Conservation (phyloP, 768 basidiomycete species). For the Termitomyces sp. region DNA sequence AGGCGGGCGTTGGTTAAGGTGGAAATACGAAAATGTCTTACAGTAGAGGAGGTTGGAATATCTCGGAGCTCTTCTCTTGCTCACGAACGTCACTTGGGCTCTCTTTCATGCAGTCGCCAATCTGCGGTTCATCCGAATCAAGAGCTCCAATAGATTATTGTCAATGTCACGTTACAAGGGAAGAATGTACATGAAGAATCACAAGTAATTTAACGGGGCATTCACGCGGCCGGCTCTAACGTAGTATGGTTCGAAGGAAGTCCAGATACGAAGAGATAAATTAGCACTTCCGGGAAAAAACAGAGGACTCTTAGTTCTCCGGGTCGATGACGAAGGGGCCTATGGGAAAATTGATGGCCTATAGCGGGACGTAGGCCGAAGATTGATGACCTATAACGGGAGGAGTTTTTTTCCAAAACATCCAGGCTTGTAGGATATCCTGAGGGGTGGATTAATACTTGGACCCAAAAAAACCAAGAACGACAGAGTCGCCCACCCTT, state of each 20-base stretch:
- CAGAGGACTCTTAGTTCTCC: neutral
- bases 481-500: neutral
- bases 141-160: neutral
- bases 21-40: neutral
- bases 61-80: neutral
- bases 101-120: neutral
- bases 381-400: neutral
- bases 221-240: neutral
- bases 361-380: neutral
- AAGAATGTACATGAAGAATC: neutral
- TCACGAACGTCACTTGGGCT: neutral
- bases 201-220: neutral
- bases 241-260: neutral
- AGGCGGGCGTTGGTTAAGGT: constrained; percentile 34
- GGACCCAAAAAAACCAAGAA: neutral
- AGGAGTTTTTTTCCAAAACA: neutral
- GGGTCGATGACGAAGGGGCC: neutral
- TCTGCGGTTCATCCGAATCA: neutral
- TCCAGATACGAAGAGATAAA: neutral
- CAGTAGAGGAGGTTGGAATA: too few species aligned
- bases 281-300: neutral
- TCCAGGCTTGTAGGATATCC: constrained; percentile 1
- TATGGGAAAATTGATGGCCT: neutral
- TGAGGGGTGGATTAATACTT: neutral
- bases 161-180: neutral